Percentiles rank a stretch among this genome's conserved stretches.
Conservation (phyloP, 2,329 filamentous ascomycete species). For the Penicillium sp. region DNA sequence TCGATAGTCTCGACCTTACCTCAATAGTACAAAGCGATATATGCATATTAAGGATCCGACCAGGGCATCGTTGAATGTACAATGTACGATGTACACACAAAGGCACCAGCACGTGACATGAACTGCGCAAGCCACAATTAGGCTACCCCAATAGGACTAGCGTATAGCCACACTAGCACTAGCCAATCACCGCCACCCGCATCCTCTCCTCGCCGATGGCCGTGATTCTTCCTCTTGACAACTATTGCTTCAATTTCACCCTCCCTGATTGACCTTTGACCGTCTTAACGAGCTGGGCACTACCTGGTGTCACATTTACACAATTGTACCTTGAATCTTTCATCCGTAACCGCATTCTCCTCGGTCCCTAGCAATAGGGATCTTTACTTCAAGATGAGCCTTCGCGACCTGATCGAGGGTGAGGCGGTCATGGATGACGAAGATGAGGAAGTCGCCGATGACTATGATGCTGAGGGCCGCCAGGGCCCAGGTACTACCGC, state of each 20-base stretch:
- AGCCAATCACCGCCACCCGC: constrained; percentile 21
- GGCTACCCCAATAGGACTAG: neutral
- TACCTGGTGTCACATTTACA: constrained; percentile 11
- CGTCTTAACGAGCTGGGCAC: constrained; percentile 7
- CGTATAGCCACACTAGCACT: constrained; percentile 8
- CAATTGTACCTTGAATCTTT: constrained; percentile 7
- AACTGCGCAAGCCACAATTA: neutral
- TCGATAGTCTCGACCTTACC: neutral
- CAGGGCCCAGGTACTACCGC: constrained; percentile 37
- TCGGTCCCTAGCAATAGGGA: constrained; percentile 15
- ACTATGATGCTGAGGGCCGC: constrained; percentile 59
- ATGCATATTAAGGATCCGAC: constrained; percentile 8
- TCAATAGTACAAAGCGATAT: neutral
- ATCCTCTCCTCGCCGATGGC: constrained; percentile 21
- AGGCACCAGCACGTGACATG: constrained; percentile 3
- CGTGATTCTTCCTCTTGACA: constrained; percentile 18
- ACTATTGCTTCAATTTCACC: constrained; percentile 15
- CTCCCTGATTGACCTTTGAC: constrained; percentile 7
- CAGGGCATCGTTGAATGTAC: constrained; percentile 2
- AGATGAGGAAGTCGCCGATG: constrained; percentile 78
- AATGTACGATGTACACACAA: neutral
- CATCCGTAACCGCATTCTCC: neutral
- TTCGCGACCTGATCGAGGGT: constrained; percentile 70
- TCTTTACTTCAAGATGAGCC: constrained; percentile 53
- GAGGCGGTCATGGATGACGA: constrained; percentile 87